phyloP scores from a whole-genome alignment of 208 protist species.

The Leishmania martiniquensis region DNA sequence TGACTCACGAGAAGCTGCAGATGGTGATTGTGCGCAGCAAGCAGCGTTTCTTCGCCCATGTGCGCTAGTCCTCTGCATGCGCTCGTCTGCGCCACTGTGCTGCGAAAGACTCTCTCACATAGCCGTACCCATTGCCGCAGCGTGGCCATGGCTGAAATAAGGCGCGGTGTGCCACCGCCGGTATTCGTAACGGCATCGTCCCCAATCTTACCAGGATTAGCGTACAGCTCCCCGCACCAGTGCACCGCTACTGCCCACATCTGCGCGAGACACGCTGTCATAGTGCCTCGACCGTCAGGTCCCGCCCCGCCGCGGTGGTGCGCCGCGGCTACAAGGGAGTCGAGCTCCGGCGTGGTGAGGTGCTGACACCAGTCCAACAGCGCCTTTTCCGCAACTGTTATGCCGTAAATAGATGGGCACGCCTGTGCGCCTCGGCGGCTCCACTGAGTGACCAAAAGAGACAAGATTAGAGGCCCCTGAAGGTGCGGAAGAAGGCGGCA shows the following conservation, averaged over 20 bases:
- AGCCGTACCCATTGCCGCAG: slow-evolving; percentile 19
- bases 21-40: slow-evolving; percentile 12
- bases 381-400: slow-evolving; percentile 11
- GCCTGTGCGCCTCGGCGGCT: not conserved
- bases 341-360: slow-evolving; percentile 2
- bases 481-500: slow-evolving; percentile 17
- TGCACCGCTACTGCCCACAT: slow-evolving; percentile 30
- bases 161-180: not conserved
- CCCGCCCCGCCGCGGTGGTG: not conserved
- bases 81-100: not conserved
- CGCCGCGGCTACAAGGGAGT: slow-evolving; percentile 3
- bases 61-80: not conserved
- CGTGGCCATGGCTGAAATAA: not conserved
- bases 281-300: not conserved
- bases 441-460: slow-evolving; percentile 18
- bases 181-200: no score
- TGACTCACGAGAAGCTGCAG: slow-evolving; percentile 28
- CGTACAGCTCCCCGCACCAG: slow-evolving; percentile 26
- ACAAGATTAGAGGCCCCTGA: slow-evolving; percentile 25
- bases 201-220: not conserved
- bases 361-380: slow-evolving; percentile 18
- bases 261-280: slow-evolving; percentile 13
- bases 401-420: slow-evolving; percentile 6
- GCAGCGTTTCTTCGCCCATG: not conserved
- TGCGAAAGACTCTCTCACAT: slow-evolving; percentile 17